phyloP scores from a whole-genome alignment of 2,329 filamentous ascomycete genomes.

The Colletotrichum paranaense region DNA sequence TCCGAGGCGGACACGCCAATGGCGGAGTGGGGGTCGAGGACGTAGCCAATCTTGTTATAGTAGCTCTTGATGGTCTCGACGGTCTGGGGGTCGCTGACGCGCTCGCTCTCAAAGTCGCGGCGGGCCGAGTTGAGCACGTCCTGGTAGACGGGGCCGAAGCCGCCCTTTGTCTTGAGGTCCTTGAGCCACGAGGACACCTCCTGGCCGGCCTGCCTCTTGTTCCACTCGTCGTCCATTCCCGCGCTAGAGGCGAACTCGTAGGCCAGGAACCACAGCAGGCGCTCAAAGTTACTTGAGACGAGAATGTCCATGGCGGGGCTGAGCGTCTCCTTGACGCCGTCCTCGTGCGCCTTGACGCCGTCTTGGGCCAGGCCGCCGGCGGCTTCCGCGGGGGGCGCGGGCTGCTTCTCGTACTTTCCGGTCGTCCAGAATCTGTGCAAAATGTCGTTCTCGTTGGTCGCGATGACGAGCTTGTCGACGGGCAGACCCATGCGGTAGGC shows the following conservation, averaged over 20 bases:
- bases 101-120: conserved; percentile 83
- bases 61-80: conserved; percentile 70
- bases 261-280: conserved; percentile 92
- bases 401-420: conserved; percentile 88
- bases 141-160: conserved; percentile 81
- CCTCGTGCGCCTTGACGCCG: conserved; percentile 71
- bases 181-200: conserved; percentile 83
- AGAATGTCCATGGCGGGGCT: conserved; percentile 98
- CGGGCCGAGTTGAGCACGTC: conserved; percentile 79
- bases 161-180: conserved; percentile 82
- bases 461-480: conserved; percentile 87
- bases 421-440: conserved; percentile 94
- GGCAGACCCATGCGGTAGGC: conserved; percentile 91
- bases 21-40: conserved; percentile 93
- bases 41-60: conserved; percentile 74
- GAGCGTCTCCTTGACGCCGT: conserved; percentile 89
- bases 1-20: conserved; percentile 84
- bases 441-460: conserved; percentile 98
- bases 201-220: conserved; percentile 77
- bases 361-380: conserved; percentile 74
- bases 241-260: conserved; percentile 73
- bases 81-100: conserved; percentile 74
- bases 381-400: conserved; percentile 66
- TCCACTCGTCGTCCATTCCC: conserved; percentile 73
- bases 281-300: conserved; percentile 96